Conservation (phyloP, 495 filamentous ascomycete species). For the Aspergillus asperescens region DNA sequence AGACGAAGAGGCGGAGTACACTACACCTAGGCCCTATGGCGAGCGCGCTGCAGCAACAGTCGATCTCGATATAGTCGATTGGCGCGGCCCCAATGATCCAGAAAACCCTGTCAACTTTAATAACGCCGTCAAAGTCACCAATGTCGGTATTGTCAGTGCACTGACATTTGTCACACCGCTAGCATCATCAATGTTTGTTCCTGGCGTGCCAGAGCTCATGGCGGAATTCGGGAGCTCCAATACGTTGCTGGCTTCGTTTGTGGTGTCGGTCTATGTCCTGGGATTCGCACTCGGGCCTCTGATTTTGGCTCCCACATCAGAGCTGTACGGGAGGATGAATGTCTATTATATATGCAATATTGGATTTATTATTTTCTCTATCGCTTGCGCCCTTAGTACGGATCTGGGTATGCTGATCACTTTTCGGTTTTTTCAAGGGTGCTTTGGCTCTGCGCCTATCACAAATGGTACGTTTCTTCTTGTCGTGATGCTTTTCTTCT, state of each 20-base stretch:
- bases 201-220: neutral
- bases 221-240: neutral
- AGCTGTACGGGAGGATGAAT: neutral
- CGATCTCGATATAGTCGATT: slow-evolving; percentile 4
- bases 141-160: slow-evolving; percentile 13
- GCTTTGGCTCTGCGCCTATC: neutral
- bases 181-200: slow-evolving; percentile 18
- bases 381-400: neutral
- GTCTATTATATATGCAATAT: neutral
- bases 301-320: neutral
- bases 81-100: slow-evolving; percentile 26
- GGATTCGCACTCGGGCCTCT: neutral
- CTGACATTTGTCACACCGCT: slow-evolving; percentile 29
- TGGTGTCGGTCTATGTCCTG: neutral
- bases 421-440: slow-evolving; percentile 2
- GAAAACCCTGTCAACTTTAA: slow-evolving; percentile 43
- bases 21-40: too few species aligned
- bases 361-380: neutral
- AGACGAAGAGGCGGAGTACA: too few species aligned
- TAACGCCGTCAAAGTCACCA: slow-evolving; percentile 34
- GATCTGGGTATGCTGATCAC: neutral
- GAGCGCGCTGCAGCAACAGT: too few species aligned
- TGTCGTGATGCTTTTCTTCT: too few species aligned
- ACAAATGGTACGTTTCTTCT: too few species aligned
- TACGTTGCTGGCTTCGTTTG: neutral